Evolutionary conservation across 2,329 filamentous ascomycete genomes (phyloP).

Genomic region (Talaromyces sp.): DNA sequence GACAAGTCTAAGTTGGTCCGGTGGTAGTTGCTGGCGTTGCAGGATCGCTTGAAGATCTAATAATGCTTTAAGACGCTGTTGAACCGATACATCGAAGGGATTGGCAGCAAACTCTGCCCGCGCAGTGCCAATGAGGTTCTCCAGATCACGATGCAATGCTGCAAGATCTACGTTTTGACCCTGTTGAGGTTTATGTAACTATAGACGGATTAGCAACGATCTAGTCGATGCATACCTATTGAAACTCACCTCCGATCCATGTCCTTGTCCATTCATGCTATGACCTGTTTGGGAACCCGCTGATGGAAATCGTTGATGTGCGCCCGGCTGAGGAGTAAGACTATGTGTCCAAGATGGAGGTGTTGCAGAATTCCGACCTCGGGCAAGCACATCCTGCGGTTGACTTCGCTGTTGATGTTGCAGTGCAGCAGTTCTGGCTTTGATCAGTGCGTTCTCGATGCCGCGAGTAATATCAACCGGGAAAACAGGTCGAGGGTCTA

Average conservation of each 20-base stretch:
- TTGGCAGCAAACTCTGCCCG: slow-evolving; percentile 71
- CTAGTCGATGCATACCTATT: background rate
- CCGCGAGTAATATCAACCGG: slow-evolving; percentile 78
- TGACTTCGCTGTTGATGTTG: slow-evolving; percentile 52
- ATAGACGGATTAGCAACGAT: slow-evolving; percentile 10
- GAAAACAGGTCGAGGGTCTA: slow-evolving; percentile 91
- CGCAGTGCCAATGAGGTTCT: slow-evolving; percentile 68
- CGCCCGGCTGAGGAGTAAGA: slow-evolving; percentile 63
- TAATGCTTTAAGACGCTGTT: slow-evolving; percentile 77
- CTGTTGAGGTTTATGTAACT: slow-evolving; percentile 31
- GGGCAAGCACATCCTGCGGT: slow-evolving; percentile 51
- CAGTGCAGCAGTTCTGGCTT: slow-evolving; percentile 61
- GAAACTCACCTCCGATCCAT: slow-evolving; percentile 23
- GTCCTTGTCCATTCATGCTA: slow-evolving; percentile 32
- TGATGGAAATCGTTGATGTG: slow-evolving; percentile 40
- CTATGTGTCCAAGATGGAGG: slow-evolving; percentile 66
- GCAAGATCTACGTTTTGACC: slow-evolving; percentile 55
- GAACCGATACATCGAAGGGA: slow-evolving; percentile 70
- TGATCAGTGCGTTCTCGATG: slow-evolving; percentile 92
- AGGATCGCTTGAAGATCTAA: slow-evolving; percentile 79
- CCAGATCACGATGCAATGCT: slow-evolving; percentile 77
- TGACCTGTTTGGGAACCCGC: slow-evolving; percentile 27
- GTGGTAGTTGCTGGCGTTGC: slow-evolving; percentile 70
- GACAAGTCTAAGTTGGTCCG: slow-evolving; percentile 78
- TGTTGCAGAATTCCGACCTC: slow-evolving; percentile 50